Conservation (phyloP, 768 basidiomycete species). For the Imleria badia region DNA sequence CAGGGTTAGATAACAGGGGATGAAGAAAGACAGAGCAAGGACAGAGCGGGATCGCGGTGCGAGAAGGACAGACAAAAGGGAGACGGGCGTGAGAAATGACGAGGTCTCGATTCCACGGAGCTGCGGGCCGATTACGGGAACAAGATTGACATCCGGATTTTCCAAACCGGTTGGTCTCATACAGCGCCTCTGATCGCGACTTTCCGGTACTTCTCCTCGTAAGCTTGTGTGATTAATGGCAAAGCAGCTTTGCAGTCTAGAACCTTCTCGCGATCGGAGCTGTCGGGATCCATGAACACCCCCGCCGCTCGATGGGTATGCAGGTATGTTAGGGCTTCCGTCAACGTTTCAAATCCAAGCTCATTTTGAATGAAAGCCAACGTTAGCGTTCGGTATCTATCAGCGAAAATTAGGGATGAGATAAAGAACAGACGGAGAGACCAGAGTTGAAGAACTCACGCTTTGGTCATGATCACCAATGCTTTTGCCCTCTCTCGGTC, state of each 20-base stretch:
- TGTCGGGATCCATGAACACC: slow-evolving; percentile 64
- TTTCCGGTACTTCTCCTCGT: slow-evolving; percentile 82
- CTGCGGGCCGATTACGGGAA: slow-evolving; percentile 2
- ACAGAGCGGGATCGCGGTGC: slow-evolving; percentile 3
- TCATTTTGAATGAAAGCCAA: slow-evolving; percentile 75
- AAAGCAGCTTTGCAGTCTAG: slow-evolving; percentile 72
- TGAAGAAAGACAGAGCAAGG: slow-evolving; percentile 12
- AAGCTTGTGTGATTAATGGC: slow-evolving; percentile 55
- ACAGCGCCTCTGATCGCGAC: slow-evolving; percentile 93
- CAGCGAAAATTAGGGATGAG: not conserved
- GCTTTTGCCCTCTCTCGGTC: slow-evolving; percentile 86
- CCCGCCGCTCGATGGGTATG: slow-evolving; percentile 62
- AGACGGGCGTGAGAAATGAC: slow-evolving; percentile 10
- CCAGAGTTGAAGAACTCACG: slow-evolving; percentile 54
- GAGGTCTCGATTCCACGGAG: slow-evolving; percentile 16
- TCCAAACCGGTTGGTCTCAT: slow-evolving; percentile 35
- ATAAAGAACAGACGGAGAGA: not conserved
- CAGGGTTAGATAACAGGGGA: slow-evolving; percentile 7
- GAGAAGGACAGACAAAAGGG: slow-evolving; percentile 13
- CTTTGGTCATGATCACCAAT: slow-evolving; percentile 87
- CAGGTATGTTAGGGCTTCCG: slow-evolving; percentile 69
- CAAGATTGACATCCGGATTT: slow-evolving; percentile 4
- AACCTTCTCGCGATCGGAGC: slow-evolving; percentile 59
- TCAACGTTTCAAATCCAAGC: slow-evolving; percentile 76
- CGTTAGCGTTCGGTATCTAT: slow-evolving; percentile 80